Evolutionary conservation across 225 moss, liverwort and hornwort species (phyloP).

Genomic region (Marchantia paleacea): DNA sequence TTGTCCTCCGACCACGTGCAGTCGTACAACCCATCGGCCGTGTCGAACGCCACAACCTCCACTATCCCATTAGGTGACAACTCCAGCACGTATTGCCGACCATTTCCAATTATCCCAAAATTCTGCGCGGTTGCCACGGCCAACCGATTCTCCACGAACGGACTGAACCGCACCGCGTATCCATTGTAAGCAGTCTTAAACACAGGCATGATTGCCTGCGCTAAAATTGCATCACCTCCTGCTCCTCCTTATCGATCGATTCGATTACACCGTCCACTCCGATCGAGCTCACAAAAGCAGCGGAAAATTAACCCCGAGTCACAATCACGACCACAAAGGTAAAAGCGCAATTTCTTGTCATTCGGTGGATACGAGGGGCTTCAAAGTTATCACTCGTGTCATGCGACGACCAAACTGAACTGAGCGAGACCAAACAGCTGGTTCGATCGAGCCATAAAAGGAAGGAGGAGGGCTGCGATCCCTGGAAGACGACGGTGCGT

Average conservation of each 20-base stretch:
- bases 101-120: constrained; percentile 92
- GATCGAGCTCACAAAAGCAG: too few species aligned
- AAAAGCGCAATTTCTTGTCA: too few species aligned
- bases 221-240: not conserved
- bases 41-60: constrained; percentile 83
- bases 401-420: too few species aligned
- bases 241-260: not conserved
- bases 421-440: too few species aligned
- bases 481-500: too few species aligned
- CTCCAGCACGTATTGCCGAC: constrained; percentile 87
- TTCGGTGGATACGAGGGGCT: too few species aligned
- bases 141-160: constrained; percentile 81
- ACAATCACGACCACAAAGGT: too few species aligned
- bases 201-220: constrained; percentile 59
- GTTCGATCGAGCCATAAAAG: too few species aligned
- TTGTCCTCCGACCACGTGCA: constrained; percentile 90
- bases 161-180: constrained; percentile 90
- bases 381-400: too few species aligned
- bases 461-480: too few species aligned
- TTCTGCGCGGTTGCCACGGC: constrained; percentile 95
- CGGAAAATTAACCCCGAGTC: too few species aligned
- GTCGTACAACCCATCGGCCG: constrained; percentile 98
- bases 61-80: constrained; percentile 74
- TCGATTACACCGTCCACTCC: too few species aligned
- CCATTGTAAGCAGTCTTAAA: constrained; percentile 96